Percentiles rank a stretch among this genome's conserved stretches.
Conservation (phyloP, 176 grass and related monocot species). For the Hyparrhenia diplandra region DNA sequence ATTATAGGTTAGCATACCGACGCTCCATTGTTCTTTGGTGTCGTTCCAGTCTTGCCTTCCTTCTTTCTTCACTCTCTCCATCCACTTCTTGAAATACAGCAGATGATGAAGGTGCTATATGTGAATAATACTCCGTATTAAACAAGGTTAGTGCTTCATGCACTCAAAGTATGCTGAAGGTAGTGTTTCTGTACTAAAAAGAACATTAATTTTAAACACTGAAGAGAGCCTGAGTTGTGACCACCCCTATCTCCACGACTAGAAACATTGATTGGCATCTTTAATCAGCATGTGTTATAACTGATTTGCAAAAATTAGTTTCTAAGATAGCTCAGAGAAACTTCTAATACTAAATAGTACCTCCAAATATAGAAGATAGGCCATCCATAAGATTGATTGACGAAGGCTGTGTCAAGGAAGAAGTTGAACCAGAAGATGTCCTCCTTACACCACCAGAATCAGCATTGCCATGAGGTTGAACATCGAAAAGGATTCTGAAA, state of each 20-base stretch:
- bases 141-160: background rate
- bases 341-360: slow-evolving; percentile 16
- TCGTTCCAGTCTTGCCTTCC: slow-evolving; percentile 57
- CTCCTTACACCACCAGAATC: slow-evolving; percentile 29
- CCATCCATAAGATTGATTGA: slow-evolving; percentile 70
- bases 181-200: background rate
- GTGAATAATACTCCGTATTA: slow-evolving; percentile 17
- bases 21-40: slow-evolving; percentile 59
- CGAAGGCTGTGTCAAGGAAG: slow-evolving; percentile 41
- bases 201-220: background rate
- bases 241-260: background rate
- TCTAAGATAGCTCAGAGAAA: background rate
- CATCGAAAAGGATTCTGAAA: slow-evolving; percentile 64
- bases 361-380: slow-evolving; percentile 75
- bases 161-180: background rate
- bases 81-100: slow-evolving; percentile 67
- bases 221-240: background rate
- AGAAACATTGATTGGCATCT: background rate
- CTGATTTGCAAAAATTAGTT: background rate
- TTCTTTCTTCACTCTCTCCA: slow-evolving; percentile 71
- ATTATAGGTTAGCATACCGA: slow-evolving; percentile 34
- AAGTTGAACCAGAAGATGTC: slow-evolving; percentile 31
- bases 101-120: slow-evolving; percentile 59
- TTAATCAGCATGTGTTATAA: background rate
- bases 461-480: slow-evolving; percentile 44